phyloP scores from a whole-genome alignment of 192 early-diverging fungal species.

The Powellomyces hirtus region DNA sequence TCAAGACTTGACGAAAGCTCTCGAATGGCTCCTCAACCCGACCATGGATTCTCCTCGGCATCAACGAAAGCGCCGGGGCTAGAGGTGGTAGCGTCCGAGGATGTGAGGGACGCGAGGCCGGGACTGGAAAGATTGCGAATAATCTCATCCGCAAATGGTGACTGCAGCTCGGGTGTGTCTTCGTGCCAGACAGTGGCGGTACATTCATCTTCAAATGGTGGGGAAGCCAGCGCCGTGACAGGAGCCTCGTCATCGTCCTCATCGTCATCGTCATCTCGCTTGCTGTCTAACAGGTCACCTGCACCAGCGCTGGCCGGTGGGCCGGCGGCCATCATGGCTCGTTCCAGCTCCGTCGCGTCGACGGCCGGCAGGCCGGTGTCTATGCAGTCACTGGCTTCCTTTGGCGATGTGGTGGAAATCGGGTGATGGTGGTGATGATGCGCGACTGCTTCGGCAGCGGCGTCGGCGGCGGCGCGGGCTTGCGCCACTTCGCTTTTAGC shows the following conservation, averaged over 20 bases:
- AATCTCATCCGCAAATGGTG: not conserved
- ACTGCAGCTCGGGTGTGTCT: not conserved
- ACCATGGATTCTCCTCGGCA: conserved; percentile 23
- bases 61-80: conserved; percentile 17
- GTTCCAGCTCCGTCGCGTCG: conserved; percentile 11
- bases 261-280: not conserved
- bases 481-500: conserved; percentile 5
- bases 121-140: too few relatives aligned
- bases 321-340: conserved; percentile 1
- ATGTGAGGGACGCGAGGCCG: not conserved
- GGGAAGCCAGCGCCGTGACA: not conserved
- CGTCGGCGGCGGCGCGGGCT: conserved; percentile 19
- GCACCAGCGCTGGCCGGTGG: conserved; percentile 5
- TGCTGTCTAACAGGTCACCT: conserved; percentile 16
- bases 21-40: not conserved
- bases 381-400: not conserved
- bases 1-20: too few relatives aligned
- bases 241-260: not conserved
- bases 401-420: not conserved
- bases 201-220: not conserved
- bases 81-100: not conserved
- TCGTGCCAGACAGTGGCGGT: not conserved
- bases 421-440: not conserved
- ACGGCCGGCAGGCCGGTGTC: not conserved
- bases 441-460: conserved; percentile 4